Base-by-base conservation (phyloP, 257 asterid species). In the Nicotiana tabacum region DNA sequence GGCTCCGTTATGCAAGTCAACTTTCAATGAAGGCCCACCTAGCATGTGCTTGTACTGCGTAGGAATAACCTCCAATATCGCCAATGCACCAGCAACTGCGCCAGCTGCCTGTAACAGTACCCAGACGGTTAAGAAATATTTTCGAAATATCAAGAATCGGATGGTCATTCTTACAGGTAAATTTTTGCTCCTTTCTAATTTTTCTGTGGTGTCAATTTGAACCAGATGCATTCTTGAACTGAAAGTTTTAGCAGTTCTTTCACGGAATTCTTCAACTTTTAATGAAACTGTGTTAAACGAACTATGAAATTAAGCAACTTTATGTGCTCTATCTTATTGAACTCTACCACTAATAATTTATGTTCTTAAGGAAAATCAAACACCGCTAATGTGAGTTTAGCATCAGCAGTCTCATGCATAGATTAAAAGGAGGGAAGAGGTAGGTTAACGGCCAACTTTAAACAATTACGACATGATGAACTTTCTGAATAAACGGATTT, bases 1-100 rank as follows among this genome's bases (percentile, higher is more conserved):
- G 24, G 98, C 99, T 43, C 99, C 99, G 5, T 97, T 94, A 84
- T 95, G 93, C 88, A 85, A 37, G 82, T 93, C 99, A 21, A 95
- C 99, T 83, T 93, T 91, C 80, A 95, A 84, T 13, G 88, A 89
- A 82, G 99, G 99, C 39, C 98, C 99, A 4, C 85, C 93, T 2
- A 95, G 89, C 97, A 93, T 86, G 83, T 93, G 97, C 57, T 90
- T 91, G 89, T 92, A 92, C 82, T 91, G 86, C 24, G 37, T 16
- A 1, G 99, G 99, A 94, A 95, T 91, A 58, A 89, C 85, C 90
- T 94, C 94, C 89, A 78, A 13, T 55, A 93, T 89, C 43, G 95
- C 97, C 61, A 91, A 77, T 29, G 84, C 98, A 77, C 97, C 99
- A 43, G 93, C 94, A 13, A 88, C 95, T 43, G 99, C 98, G 21